These are phyloP conservation scores for Hyaloscypha bicolor DNA, from an alignment of 495 filamentous ascomycete species.

Conservation along the genomic window DNA sequence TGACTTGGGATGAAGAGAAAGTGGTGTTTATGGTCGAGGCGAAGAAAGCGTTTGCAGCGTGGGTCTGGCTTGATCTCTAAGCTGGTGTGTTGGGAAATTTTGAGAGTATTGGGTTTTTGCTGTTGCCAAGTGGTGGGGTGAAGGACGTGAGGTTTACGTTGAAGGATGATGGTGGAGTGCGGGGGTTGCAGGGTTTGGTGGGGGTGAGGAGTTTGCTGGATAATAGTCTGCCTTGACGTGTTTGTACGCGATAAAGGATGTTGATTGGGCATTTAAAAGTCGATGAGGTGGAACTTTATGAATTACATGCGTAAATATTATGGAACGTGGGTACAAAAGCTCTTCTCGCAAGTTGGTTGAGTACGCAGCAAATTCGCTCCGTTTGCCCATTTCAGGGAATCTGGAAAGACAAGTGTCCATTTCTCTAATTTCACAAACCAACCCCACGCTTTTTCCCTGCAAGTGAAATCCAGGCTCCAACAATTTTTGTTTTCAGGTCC, in stretches of 20 bases:
- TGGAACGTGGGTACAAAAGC: too few species aligned
- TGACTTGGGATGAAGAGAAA: constrained; percentile 42
- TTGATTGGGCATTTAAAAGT: too few species aligned
- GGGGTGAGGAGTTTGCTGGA: constrained; percentile 67
- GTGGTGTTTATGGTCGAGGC: constrained; percentile 59
- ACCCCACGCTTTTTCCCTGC: too few species aligned
- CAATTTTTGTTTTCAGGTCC: too few species aligned
- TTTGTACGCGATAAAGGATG: neutral
- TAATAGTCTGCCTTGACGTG: constrained; percentile 44
- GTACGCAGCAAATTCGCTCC: too few species aligned
- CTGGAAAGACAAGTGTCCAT: too few species aligned
- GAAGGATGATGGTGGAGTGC: constrained; percentile 42
- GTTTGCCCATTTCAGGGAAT: too few species aligned
- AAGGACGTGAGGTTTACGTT: constrained; percentile 51
- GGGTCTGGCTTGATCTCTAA: constrained; percentile 68
- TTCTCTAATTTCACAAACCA: too few species aligned
- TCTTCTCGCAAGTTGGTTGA: too few species aligned
- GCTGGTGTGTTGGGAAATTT: constrained; percentile 61
- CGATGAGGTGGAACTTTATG: too few species aligned
- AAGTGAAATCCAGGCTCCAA: too few species aligned
- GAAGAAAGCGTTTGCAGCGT: constrained; percentile 59
- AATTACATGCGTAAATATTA: too few species aligned
- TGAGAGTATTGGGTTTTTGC: constrained; percentile 61
- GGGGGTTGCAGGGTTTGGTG: constrained; percentile 55
- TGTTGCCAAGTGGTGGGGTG: constrained; percentile 53